Evolutionary conservation across 305 asterid genomes (phyloP).

Genomic region (Stenogyne calaminthoides): DNA sequence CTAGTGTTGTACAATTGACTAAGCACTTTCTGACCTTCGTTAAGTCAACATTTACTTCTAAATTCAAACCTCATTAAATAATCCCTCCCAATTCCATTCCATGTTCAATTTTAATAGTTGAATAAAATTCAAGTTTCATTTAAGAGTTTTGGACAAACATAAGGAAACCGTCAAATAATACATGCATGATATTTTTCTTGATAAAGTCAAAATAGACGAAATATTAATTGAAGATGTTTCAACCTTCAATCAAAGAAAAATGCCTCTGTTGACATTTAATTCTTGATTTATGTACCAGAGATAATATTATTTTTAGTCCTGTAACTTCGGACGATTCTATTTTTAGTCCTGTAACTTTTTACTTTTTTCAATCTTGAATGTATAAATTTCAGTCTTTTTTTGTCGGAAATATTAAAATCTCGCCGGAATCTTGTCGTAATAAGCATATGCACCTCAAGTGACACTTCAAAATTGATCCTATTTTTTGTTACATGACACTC

Average conservation of each 20-base stretch:
- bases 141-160: neutral
- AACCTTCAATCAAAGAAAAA: neutral
- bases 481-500: too few species aligned
- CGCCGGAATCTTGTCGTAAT: too few species aligned
- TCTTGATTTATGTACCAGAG: neutral
- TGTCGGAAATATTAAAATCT: too few species aligned
- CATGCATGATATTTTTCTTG: neutral
- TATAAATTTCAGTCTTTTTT: too few species aligned
- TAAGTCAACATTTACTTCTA: neutral
- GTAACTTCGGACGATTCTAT: too few species aligned
- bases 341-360: too few species aligned
- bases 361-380: too few species aligned
- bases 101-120: neutral
- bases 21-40: neutral
- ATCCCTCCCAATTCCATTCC: slow-evolving; percentile 3
- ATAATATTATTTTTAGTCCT: too few species aligned
- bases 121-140: neutral
- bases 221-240: neutral
- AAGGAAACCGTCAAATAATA: neutral
- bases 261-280: neutral
- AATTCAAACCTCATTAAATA: slow-evolving; percentile 23
- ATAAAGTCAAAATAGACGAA: neutral
- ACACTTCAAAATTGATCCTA: too few species aligned
- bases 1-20: neutral
- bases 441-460: too few species aligned